A percentile compares a stretch with the other conserved stretches of the same genome.
These are phyloP conservation scores for Podospora fimiseda DNA, from an alignment of 495 filamentous ascomycete species.

Conservation along the genomic window DNA sequence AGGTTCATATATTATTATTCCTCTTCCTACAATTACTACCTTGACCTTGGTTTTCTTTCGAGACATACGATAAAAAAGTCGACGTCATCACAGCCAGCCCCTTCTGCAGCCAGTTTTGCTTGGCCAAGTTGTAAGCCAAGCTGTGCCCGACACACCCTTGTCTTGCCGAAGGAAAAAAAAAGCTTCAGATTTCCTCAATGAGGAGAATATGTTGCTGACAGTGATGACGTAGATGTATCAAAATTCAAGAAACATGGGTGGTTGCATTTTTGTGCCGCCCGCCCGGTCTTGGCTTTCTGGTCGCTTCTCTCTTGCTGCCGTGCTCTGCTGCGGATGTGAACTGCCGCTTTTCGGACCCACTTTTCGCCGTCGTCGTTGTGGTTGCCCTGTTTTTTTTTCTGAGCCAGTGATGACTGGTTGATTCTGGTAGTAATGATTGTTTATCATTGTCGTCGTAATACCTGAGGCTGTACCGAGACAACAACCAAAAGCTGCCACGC, in stretches of 20 bases:
- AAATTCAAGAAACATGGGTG: no score
- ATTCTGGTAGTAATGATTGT: background rate
- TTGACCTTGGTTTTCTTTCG: no score
- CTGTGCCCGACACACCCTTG: no score
- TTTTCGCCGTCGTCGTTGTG: background rate
- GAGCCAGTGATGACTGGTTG: background rate
- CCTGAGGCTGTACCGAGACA: background rate
- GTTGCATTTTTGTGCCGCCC: background rate
- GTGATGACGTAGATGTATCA: background rate
- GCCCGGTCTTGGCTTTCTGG: background rate
- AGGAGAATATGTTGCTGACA: background rate
- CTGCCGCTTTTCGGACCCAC: background rate
- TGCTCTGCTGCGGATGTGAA: background rate
- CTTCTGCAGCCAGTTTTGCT: no score
- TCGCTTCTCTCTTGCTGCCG: no score
- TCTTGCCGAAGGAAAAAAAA: no score
- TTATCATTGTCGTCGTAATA: background rate
- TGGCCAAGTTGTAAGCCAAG: no score
- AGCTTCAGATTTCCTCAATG: no score
- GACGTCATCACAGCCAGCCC: no score
- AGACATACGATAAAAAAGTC: no score
- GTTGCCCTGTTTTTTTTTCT: background rate
- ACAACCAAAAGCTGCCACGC: background rate
- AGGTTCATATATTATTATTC: no score
- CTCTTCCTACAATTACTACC: no score